Evolutionary conservation across 768 basidiomycete genomes (phyloP), one percentile per base, ranked within the genome.

Genomic region (Phanerochaete sordida): DNA sequence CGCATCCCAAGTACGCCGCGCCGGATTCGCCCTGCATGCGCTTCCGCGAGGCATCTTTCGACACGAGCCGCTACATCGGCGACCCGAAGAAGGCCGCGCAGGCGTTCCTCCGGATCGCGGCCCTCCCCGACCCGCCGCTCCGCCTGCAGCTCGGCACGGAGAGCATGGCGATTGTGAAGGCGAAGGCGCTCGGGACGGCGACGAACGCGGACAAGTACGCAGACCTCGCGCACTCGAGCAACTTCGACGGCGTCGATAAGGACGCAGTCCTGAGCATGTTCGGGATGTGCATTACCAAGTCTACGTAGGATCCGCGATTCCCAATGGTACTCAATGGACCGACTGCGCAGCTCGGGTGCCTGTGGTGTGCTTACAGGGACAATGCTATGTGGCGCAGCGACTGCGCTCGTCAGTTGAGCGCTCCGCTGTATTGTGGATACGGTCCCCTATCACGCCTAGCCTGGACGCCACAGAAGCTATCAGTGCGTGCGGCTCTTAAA

Each of bases 111-210:
- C 21, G 49, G 37, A 43, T 65, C 23, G 61, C 64, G 21, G 46
- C 28, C 51, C 30, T 65, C 44, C 27, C 35, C 5, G 58, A 62
- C 19, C 58, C 55, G 27, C 66, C 64, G 51, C 47, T 64, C 9
- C 28, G 62, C 7, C 30, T 65, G 12, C 64, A 65, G 59, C 48
- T 65, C 26, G 66, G 66, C 2, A 59, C 57, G 33, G 64, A 63
- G 19, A 19, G 51, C 9, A 9, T 61, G 49, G 19, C 44, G 19
- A 28, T 64, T n/a, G 62, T 67, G 24, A 26, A 46, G 62, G 51
- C 43, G 33, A 60, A 53, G 50, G 64, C 59, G 24, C 37, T 30
- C 51, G 58, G 30, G 50, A 63, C 62, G 2, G 19, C 62, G 35
- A 5, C 44, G 26, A 64, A 65, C 47, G 53, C 35, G 27, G 62